Evolutionary conservation across 805 yeast species (phyloP), one percentile per base, ranked within the genome.

Genomic region (Lachancea quebecensis): DNA sequence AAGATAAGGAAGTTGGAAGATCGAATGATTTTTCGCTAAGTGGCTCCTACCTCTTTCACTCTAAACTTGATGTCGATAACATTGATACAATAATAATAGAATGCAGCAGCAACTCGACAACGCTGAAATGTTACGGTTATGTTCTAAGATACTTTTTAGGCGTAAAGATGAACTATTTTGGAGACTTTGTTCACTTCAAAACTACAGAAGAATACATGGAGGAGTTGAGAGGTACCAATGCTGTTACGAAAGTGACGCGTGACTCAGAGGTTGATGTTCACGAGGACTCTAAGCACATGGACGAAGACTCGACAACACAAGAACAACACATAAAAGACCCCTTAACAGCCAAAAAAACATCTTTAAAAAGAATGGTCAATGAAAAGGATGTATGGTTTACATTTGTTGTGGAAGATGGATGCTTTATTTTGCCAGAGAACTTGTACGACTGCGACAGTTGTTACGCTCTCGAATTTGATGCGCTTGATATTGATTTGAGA

Each of bases 101-200:
- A 29, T 77, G 89, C 50, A 60, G 70, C 0, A 85, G 93, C 31
- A 79, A 77, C 27, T 73, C 79, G 39, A 78, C 90, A 0, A 78
- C 85, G 0, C 58, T 93, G 34, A 74, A 82, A 39, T 77, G 83
- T 38, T 85, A 85, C 59, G 99, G 99, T 0, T 85, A 79, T 60
- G 73, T 89, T 7, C 71, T 88, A 6, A 78, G 82, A 51, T 88
- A 85, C 60, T 68, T 91, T 35, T 78, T 89, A 70, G 75, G 79
- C 12, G 70, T 93, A 39, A 75, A 82, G 39, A 96, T 86, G 58
- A 93, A 93, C 59, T 91, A 93, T 60, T 85, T 93, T 62, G 99
- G 99, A 2, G 93, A 86, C 38, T 73, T 75, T 49, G 72, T 78
- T n/a, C 86, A 81, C 53, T 93, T 93, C 60, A 80, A 77, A 52